Conservation (phyloP, 306 rosid genomes). For the Fragaria nilgerrensis region DNA sequence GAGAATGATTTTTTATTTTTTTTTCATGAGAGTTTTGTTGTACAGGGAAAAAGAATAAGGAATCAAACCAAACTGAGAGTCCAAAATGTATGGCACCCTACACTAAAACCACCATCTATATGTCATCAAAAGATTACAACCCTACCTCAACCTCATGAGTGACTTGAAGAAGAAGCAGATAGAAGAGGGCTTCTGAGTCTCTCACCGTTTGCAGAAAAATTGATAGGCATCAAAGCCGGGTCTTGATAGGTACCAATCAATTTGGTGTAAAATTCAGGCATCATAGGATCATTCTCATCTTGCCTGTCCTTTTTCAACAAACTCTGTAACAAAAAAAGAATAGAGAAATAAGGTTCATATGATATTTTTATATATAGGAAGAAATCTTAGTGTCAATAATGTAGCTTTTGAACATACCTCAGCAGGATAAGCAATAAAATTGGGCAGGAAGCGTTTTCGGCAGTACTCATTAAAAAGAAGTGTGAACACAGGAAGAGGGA, state of each 20-base stretch:
- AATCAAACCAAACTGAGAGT: not conserved
- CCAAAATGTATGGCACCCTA: not conserved
- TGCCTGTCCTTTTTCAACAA: constrained; percentile 82
- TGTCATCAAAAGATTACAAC: not conserved
- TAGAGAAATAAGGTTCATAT: constrained; percentile 21
- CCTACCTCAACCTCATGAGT: constrained; percentile 31
- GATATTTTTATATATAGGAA: constrained; percentile 2
- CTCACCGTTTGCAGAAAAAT: constrained; percentile 36
- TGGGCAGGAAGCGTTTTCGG: constrained; percentile 89
- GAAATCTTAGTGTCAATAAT: not conserved
- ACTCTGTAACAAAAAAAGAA: constrained; percentile 44
- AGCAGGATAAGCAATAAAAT: constrained; percentile 65
- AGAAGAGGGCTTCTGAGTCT: constrained; percentile 59
- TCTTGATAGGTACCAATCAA: constrained; percentile 66
- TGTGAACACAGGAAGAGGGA: constrained; percentile 82
- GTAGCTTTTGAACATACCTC: constrained; percentile 56
- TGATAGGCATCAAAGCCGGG: constrained; percentile 72
- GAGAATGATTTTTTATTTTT: not conserved
- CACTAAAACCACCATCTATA: not conserved
- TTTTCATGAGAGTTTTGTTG: constrained; percentile 9
- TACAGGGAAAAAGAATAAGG: constrained; percentile 31
- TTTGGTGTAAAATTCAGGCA: constrained; percentile 54
- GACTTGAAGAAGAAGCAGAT: constrained; percentile 21
- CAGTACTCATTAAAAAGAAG: constrained; percentile 93
- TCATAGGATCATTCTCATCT: constrained; percentile 48